phyloP scores from a whole-genome alignment of 805 yeast species.

The Kuraishia borneana region DNA sequence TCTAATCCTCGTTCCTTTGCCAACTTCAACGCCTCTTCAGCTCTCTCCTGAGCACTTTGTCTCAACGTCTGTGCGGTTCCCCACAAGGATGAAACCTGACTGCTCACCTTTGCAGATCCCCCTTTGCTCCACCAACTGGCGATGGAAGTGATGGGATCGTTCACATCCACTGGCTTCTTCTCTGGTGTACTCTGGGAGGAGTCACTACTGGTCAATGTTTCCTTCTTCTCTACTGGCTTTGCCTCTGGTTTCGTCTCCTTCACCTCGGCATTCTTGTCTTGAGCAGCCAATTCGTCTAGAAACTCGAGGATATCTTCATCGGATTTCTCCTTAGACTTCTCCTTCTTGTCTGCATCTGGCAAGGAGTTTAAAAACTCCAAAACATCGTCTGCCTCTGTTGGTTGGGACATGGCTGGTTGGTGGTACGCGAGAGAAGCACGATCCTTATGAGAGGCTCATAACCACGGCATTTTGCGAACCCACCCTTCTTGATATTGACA shows the following conservation, averaged over 20 bases:
- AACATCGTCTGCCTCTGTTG: slow-evolving; percentile 60
- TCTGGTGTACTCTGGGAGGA: background rate
- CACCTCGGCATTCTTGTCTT: slow-evolving; percentile 10
- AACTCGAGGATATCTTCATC: slow-evolving; percentile 45
- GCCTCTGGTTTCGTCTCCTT: background rate
- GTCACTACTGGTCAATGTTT: background rate
- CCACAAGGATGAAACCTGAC: slow-evolving; percentile 56
- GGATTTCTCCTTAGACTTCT: slow-evolving; percentile 20
- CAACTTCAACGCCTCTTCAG: slow-evolving; percentile 38
- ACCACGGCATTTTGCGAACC: too few species aligned
- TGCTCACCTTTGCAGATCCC: slow-evolving; percentile 55
- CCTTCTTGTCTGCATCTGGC: slow-evolving; percentile 40
- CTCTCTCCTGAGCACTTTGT: slow-evolving; percentile 31
- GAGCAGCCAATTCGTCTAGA: slow-evolving; percentile 58
- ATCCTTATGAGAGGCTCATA: too few species aligned
- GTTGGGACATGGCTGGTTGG: too few species aligned
- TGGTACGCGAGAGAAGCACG: too few species aligned
- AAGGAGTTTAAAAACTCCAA: slow-evolving; percentile 71
- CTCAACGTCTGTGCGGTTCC: slow-evolving; percentile 37
- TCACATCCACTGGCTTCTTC: slow-evolving; percentile 8
- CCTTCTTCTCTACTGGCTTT: slow-evolving; percentile 1
- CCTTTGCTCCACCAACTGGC: slow-evolving; percentile 68
- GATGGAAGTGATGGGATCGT: slow-evolving; percentile 55
- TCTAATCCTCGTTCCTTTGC: slow-evolving; percentile 28
- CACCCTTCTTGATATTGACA: too few species aligned